Base-by-base conservation (phyloP, 495 filamentous ascomycete species). In the Trichoderma virens region DNA sequence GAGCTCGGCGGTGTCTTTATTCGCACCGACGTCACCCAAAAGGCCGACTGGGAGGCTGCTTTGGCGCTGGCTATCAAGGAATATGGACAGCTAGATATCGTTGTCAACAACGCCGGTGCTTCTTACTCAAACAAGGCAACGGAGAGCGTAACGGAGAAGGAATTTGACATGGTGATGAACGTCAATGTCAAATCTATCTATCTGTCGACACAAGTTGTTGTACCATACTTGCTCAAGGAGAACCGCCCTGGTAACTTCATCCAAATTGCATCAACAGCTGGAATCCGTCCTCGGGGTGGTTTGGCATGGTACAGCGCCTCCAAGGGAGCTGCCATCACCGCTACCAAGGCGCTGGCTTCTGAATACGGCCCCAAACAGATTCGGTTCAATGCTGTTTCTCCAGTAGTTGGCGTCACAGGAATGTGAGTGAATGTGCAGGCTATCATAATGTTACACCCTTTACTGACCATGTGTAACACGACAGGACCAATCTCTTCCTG, bases 31-130 rank as follows among this genome's bases (percentile, higher is more conserved):
- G 82, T 86, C 11, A 80, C 84, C 14, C 76, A 76, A 6, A 71
- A 71, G 9, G 69, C 67, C 8, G 80, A 83, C 51, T 87, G 85
- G 84, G 75, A 75, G 64, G 62, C 60, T 0, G 69, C 82, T 9
- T 70, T 86, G 9, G 72, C 82, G 27, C 63, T 72, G 30, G 79
- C 84, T 0, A 66, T 85, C 11, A 71, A 69, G 13, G 73, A 74
- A 32, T 85, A 77, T 59, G 84, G 84, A 7, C 68, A 76, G 28
- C 64, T 88, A 31, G 84, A 88, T 67, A 77, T 86, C 5, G 66
- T 86, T 56, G 80, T 88, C 35, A 88, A 91, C 71, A 90, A 91
- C 74, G 88, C 88, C 5, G 88, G 88, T 1, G 86, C 86, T 35
- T 81, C 81, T 6, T 90, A 91, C 74, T 75, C 71, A 61, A 90